These are phyloP conservation scores for Pichia rugopelliculosa DNA, from an alignment of 805 yeast genomes.

Conservation along the genomic window DNA sequence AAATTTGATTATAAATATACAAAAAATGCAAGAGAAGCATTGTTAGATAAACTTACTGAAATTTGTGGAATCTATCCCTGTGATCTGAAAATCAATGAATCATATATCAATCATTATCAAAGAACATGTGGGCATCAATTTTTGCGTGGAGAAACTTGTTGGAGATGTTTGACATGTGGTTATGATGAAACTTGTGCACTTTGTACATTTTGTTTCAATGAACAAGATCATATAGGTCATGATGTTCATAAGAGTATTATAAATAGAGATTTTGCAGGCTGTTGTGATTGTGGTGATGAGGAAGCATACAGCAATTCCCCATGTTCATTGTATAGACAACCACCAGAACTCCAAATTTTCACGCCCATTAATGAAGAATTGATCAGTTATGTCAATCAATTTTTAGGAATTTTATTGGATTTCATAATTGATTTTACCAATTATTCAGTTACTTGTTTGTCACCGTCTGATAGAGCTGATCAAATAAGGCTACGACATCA, in stretches of 20 bases:
- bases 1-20: slow-evolving; percentile 10
- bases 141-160: slow-evolving; percentile 73
- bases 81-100: slow-evolving; percentile 19
- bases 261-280: slow-evolving; percentile 64
- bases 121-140: slow-evolving; percentile 71
- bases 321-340: slow-evolving; percentile 37
- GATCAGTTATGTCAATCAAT: slow-evolving; percentile 28
- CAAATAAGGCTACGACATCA: slow-evolving; percentile 23
- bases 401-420: slow-evolving; percentile 46
- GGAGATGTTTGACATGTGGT: slow-evolving; percentile 69
- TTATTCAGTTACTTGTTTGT: slow-evolving; percentile 35
- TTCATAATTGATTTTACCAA: slow-evolving; percentile 56
- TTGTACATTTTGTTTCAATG: slow-evolving; percentile 69
- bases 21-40: slow-evolving; percentile 1
- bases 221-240: slow-evolving; percentile 66
- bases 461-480: slow-evolving; percentile 19
- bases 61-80: neutral
- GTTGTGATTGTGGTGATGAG: slow-evolving; percentile 84
- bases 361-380: slow-evolving; percentile 35
- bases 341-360: neutral
- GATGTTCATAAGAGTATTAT: slow-evolving; percentile 57
- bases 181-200: slow-evolving; percentile 79
- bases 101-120: slow-evolving; percentile 40
- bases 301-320: slow-evolving; percentile 65
- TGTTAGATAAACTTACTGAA: slow-evolving; percentile 2